phyloP scores from a whole-genome alignment of 768 basidiomycete genomes.

The Pleurotus platypus region DNA sequence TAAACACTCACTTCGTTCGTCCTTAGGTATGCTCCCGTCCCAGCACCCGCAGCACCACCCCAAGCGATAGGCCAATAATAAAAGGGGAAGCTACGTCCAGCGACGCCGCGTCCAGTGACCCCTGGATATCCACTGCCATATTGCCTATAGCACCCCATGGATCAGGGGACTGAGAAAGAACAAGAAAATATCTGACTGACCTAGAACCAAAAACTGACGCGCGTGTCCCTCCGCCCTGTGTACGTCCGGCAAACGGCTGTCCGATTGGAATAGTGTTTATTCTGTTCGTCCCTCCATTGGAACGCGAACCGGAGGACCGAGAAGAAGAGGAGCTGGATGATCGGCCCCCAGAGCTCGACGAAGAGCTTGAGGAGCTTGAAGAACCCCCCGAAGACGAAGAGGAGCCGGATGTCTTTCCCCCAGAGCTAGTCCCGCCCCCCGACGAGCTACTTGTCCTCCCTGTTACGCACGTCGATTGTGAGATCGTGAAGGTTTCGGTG shows the following conservation, averaged over 20 bases:
- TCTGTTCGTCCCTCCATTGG: conserved; percentile 25
- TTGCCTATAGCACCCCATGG: conserved; percentile 24
- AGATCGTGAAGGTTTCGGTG: too few species aligned
- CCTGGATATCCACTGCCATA: conserved; percentile 70
- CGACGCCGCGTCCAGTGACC: conserved; percentile 37
- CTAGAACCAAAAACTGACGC: conserved; percentile 37
- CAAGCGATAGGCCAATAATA: conserved; percentile 64
- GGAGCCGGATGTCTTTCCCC: neutral
- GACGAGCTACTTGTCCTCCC: neutral
- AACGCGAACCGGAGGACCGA: conserved; percentile 15
- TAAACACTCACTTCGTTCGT: conserved; percentile 34
- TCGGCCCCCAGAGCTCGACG: conserved; percentile 13
- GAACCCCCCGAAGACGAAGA: neutral
- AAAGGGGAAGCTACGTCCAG: conserved; percentile 55
- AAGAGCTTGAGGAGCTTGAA: conserved; percentile 5
- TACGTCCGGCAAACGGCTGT: conserved; percentile 42
- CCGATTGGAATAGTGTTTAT: conserved; percentile 36
- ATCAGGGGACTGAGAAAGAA: conserved; percentile 4
- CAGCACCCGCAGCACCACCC: conserved; percentile 24
- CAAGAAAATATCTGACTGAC: conserved; percentile 23
- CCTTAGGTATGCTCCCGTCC: conserved; percentile 20
- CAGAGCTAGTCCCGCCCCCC: neutral
- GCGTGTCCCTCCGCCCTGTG: conserved; percentile 50
- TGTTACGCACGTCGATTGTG: neutral
- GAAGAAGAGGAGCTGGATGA: conserved; percentile 5